Base-by-base conservation (phyloP, 352 stramenopile species). In the Globisporangium sylvaticum region DNA sequence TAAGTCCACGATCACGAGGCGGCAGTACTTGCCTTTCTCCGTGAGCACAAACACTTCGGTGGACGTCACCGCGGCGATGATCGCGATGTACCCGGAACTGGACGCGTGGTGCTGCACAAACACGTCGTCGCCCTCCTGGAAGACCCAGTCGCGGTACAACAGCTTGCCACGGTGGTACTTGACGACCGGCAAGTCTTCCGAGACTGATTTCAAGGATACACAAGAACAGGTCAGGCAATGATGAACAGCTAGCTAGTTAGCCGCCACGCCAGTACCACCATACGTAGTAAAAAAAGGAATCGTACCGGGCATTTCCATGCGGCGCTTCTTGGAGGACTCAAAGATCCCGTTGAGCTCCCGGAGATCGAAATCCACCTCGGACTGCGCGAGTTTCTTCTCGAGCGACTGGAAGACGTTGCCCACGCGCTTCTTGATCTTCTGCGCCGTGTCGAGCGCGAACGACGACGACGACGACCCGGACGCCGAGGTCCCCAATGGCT, bases 51-150 rank as follows among this genome's bases (percentile, higher is more conserved):
- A 86, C 10, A 92, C 67, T 68, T 94, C 87, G 9, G 80, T 87
- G 44, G 84, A 73, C 53, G 87, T 87, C 50, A 92, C 77, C 20
- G 78, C 83, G 56, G 75, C 87, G 53, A 94, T 79, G 58, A 92
- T 74, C n/a, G 82, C 86, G 42, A 79, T 70, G 71, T 91, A 91
- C 65, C 80, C 78, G 67, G 75, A 84, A 22, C 79, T 79, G 14
- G 69, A 78, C 54, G 73, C 70, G 58, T 84, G 76, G 70, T 90
- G 81, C 68, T 85, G 80, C 62, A 92, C 84, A 69, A 81, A 84
- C 54, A 94, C 73, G 52, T 92, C 84, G 63, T 94, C 87, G 61
- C 84, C 84, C 66, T 94, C 84, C 44, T 94, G 80, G 66, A 91
- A 88, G 62, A 94, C 74, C 68, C 69, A 79, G 64, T 92, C 84